Base-by-base conservation (phyloP, 2,329 filamentous ascomycete genomes). In the Parafenestella ontariensis region DNA sequence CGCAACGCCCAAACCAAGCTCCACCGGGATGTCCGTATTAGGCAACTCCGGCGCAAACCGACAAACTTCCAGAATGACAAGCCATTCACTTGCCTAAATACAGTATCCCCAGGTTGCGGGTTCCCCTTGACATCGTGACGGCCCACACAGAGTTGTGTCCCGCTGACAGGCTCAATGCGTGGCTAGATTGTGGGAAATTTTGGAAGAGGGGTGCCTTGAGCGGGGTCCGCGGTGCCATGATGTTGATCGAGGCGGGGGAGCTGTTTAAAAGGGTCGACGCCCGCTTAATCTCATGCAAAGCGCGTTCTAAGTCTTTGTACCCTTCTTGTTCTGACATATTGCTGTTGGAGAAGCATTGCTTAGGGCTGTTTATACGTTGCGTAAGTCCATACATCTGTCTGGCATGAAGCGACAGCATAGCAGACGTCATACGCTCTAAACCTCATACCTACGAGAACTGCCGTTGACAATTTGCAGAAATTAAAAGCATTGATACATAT, bases 241-340 rank as follows among this genome's bases (percentile, higher is more conserved):
- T 52, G 61, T 53, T 58, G 54, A 62, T 60, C 56, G 56, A 56
- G 49, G 64, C 57, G 66, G 64, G 64, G 62, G 61, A 56, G 20
- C 37, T 40, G 50, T 62, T 62, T n/a, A n/a, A 64, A 66, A 66
- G 66, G 62, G 58, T 51, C 24, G 40, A 50, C 46, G 28, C 29
- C 59, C 59, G 47, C 53, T 46, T 57, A 56, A 50, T 44, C 33
- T 37, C 47, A 15, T 17, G 28, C 17, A 47, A 18, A n/a, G 18
- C 34, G 28, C 21, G 31, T 53, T 23, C 33, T 13, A 17, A 21
- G 9, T 13, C 46, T 17, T 34, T 51, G 40, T 44, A 17, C 17
- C 5, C 15, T 13, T 5, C 5, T 34, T n/a, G n/a, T 13, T 17
- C 3, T n/a, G 8, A n/a, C 31, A 34, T 34, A n/a, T 3, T n/a